Conservation (phyloP, 495 filamentous ascomycete species). For the Lasiosphaeria hispida region DNA sequence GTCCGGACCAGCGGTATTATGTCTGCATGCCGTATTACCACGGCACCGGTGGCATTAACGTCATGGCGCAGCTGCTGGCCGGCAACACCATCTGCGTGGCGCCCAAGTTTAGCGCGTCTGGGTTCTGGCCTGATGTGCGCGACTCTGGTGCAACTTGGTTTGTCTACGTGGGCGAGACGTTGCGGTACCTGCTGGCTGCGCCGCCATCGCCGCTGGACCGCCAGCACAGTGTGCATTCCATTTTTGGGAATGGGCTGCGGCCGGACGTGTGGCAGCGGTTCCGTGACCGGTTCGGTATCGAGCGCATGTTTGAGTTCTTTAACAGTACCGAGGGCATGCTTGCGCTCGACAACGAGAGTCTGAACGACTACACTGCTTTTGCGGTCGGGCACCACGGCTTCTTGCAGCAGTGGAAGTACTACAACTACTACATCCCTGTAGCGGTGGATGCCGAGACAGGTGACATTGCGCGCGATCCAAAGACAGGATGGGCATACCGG, state of each 20-base stretch:
- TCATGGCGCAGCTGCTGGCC: conserved; percentile 52
- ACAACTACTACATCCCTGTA: conserved; percentile 61
- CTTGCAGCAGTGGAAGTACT: conserved; percentile 48
- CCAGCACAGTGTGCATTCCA: conserved; percentile 61
- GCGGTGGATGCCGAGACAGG: conserved; percentile 65
- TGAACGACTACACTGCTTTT: conserved; percentile 58
- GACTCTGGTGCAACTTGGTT: conserved; percentile 67
- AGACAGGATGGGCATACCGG: conserved; percentile 64
- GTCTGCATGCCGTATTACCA: conserved; percentile 82
- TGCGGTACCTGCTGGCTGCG: conserved; percentile 70
- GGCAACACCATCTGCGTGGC: conserved; percentile 66
- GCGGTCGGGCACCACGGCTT: conserved; percentile 72
- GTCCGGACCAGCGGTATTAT: conserved; percentile 36
- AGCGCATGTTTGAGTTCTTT: conserved; percentile 61
- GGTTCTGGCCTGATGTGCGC: conserved; percentile 74
- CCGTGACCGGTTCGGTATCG: conserved; percentile 61
- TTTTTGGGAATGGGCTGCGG: conserved; percentile 75
- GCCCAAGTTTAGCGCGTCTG: conserved; percentile 64
- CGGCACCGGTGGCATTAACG: conserved; percentile 62
- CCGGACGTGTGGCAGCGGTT: conserved; percentile 76
- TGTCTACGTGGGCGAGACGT: conserved; percentile 81
- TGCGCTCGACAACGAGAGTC: conserved; percentile 54
- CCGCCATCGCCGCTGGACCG: conserved; percentile 63
- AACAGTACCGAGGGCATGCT: conserved; percentile 65
- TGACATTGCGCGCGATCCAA: conserved; percentile 59